Conservation (phyloP, 140 eudicot species). For the Cichorium intybus region DNA sequence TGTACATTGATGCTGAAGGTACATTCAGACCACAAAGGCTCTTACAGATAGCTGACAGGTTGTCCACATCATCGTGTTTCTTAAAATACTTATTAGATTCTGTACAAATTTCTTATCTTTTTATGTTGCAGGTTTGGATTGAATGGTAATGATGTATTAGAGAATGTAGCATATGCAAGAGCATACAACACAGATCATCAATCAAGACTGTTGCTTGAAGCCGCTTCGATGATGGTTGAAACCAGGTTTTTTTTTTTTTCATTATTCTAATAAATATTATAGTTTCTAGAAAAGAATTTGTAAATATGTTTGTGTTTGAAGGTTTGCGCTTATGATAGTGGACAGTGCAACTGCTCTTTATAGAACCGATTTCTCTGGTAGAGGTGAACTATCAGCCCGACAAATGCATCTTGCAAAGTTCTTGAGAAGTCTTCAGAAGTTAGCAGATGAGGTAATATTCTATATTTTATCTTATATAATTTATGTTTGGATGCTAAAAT, state of each 20-base stretch:
- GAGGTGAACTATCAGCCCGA: slow-evolving; percentile 94
- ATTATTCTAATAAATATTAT: neutral
- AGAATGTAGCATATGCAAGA: slow-evolving; percentile 95
- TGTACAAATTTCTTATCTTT: neutral
- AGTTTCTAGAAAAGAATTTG: neutral
- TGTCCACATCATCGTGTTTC: too few relatives aligned
- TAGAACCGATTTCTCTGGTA: slow-evolving; percentile 91
- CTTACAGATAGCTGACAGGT: slow-evolving; percentile 94
- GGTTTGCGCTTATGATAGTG: slow-evolving; percentile 95
- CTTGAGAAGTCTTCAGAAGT: slow-evolving; percentile 89
- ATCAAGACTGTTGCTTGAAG: slow-evolving; percentile 90
- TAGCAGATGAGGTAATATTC: slow-evolving; percentile 91
- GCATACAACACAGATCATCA: slow-evolving; percentile 97
- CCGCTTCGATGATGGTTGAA: slow-evolving; percentile 99
- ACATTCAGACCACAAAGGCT: slow-evolving; percentile 98
- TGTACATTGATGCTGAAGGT: slow-evolving; percentile 98
- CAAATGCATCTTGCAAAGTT: slow-evolving; percentile 99
- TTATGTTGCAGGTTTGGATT: slow-evolving; percentile 68
- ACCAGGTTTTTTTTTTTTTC: slow-evolving; percentile 45
- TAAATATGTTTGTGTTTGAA: slow-evolving; percentile 15
- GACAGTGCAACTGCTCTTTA: slow-evolving; percentile 98
- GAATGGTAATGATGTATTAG: slow-evolving; percentile 87
- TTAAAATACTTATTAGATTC: too few relatives aligned
- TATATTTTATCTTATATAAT: neutral
- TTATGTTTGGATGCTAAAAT: neutral